phyloP scores from a whole-genome alignment of 345 rosid genomes.

The Microthlaspi erraticum region DNA sequence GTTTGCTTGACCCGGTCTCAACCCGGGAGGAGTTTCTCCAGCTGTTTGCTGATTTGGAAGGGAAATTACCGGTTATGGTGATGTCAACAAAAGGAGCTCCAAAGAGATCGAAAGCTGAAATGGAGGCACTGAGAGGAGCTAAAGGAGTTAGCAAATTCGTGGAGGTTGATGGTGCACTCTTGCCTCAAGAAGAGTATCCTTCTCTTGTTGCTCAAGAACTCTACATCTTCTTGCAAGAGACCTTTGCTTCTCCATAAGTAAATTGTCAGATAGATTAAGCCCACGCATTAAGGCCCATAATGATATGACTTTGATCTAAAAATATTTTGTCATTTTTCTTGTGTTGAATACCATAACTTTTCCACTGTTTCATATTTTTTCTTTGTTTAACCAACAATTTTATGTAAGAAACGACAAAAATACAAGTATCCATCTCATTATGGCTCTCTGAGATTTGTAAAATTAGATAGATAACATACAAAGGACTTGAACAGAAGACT shows the following conservation, averaged over 20 bases:
- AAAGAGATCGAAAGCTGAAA: slow-evolving; percentile 89
- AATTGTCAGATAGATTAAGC: not conserved
- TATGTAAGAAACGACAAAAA: too few species aligned
- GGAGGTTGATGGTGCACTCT: slow-evolving; percentile 80
- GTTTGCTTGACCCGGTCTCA: slow-evolving; percentile 82
- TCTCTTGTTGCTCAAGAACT: slow-evolving; percentile 67
- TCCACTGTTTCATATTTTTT: too few species aligned
- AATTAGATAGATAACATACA: too few species aligned
- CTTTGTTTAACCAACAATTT: too few species aligned
- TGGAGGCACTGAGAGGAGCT: slow-evolving; percentile 77
- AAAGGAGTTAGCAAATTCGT: slow-evolving; percentile 76
- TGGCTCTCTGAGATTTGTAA: too few species aligned
- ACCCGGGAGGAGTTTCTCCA: slow-evolving; percentile 74
- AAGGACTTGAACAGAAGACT: too few species aligned
- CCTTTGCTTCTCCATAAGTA: slow-evolving; percentile 41
- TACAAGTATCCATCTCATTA: too few species aligned
- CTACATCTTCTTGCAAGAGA: slow-evolving; percentile 64
- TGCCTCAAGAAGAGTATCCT: slow-evolving; percentile 95
- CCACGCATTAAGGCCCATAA: not conserved
- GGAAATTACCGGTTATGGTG: slow-evolving; percentile 63
- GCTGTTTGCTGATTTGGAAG: slow-evolving; percentile 69
- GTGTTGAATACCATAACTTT: too few species aligned
- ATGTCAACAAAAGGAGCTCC: slow-evolving; percentile 74
- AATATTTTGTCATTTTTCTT: too few species aligned
- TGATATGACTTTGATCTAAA: too few species aligned